Base-by-base conservation (phyloP, 768 basidiomycete species). In the Leccinum rimulosum region DNA sequence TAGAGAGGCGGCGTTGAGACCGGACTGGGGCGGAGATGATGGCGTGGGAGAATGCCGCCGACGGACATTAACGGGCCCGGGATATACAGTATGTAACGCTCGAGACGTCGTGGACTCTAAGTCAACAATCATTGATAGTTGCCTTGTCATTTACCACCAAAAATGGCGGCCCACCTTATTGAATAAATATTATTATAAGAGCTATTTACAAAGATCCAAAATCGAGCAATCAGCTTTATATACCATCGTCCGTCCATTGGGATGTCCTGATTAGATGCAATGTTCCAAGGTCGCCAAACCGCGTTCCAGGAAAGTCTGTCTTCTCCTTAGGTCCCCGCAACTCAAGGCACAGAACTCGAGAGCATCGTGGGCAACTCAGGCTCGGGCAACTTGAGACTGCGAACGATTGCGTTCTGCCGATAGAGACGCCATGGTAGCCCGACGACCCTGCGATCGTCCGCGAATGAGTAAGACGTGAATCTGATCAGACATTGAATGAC, bases 1-100 rank as follows among this genome's bases (percentile, higher is more conserved):
- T 25, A 3, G 25, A 25, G 25, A 25, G 25, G 87, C 83, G 30
- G 9, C 30, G 78, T 66, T 90, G 89, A 0, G 80, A 64, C 3
- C 22, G 22, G 22, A 22, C 22, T 22, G 85, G 10, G 31, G 27
- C 31, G 31, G 31, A 11, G 10, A 31, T 31, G 31, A 31, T 31
- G 31, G 31, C 31, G 31, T 31, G 31, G 31, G 31, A 31, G 31
- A 31, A 31, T 31, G 31, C 31, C 10, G 10, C 10, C 31, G 31
- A 31, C 31, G 31, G 31, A 31, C 10, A 31, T 22, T 22, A 22
- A 22, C 22, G 22, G 22, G 22, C 22, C 22, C 22, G 22, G 22
- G 22, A 22, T 22, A 22, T 22, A n/a, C n/a, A n/a, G n/a, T n/a
- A 22, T 22, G 25, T 25, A 25, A 25, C 25, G 25, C 25, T 25